Conservation (phyloP, 2,329 filamentous ascomycete genomes). For the Scleromitrula shiraiana region DNA sequence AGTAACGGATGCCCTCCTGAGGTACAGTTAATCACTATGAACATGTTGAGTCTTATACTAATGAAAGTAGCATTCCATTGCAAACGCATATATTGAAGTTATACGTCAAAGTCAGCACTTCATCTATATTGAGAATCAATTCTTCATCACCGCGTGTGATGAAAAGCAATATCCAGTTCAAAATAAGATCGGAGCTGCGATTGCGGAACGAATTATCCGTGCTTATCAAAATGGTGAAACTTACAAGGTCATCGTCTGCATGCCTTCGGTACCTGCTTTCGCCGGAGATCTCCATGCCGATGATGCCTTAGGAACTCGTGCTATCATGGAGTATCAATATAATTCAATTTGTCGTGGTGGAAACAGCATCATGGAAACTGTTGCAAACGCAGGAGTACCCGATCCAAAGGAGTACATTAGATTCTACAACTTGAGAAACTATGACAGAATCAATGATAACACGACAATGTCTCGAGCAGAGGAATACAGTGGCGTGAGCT, state of each 20-base stretch:
- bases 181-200: conserved; percentile 71
- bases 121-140: conserved; percentile 75
- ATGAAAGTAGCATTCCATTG: conserved; percentile 59
- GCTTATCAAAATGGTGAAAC: conserved; percentile 57
- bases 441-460: conserved; percentile 72
- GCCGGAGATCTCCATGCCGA: conserved; percentile 71
- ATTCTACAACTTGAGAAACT: conserved; percentile 80
- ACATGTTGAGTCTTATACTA: neutral
- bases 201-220: conserved; percentile 68
- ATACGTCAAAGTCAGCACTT: conserved; percentile 64
- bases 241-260: conserved; percentile 70
- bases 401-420: conserved; percentile 66
- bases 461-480: conserved; percentile 53
- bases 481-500: conserved; percentile 54
- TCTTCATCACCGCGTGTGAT: conserved; percentile 77
- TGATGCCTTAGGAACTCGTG: conserved; percentile 65
- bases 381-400: conserved; percentile 54
- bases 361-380: conserved; percentile 66
- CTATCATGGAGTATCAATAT: conserved; percentile 87
- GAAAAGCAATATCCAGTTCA: conserved; percentile 62
- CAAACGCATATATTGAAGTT: conserved; percentile 71
- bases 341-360: conserved; percentile 70
- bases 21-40: conserved; percentile 25
- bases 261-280: conserved; percentile 75
- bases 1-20: conserved; percentile 51